A percentile compares a stretch with the other conserved stretches of the same genome.
Evolutionary conservation across 352 stramenopile species (phyloP).

Genomic region (Pythium phragmitis): DNA sequence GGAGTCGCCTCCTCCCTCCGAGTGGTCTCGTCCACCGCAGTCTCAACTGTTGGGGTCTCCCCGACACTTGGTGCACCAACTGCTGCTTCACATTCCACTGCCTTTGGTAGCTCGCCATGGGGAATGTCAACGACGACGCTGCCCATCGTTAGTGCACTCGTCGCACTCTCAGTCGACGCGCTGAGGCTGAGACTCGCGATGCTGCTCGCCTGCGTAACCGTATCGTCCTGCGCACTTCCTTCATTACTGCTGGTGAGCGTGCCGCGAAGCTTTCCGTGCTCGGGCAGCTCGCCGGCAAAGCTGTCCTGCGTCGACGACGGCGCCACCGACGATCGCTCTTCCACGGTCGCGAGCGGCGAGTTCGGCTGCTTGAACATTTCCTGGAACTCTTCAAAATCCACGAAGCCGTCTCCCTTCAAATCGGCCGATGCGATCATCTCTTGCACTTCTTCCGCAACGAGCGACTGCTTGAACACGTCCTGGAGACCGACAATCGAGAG

Average conservation of each 20-base stretch:
- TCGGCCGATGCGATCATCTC: constrained; percentile 90
- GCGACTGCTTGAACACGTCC: constrained; percentile 87
- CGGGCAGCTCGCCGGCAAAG: constrained; percentile 8
- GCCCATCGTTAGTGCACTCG: background rate
- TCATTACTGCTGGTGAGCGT: constrained; percentile 5
- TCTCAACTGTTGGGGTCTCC: background rate
- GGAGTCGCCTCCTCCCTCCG: background rate
- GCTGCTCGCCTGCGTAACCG: no score
- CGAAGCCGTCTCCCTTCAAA: constrained; percentile 69
- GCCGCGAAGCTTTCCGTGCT: constrained; percentile 7
- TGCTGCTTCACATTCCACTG: background rate
- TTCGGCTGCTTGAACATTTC: constrained; percentile 46
- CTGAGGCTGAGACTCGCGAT: background rate
- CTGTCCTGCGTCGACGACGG: constrained; percentile 17
- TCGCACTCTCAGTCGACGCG: background rate
- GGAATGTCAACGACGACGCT: background rate
- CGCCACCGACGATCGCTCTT: constrained; percentile 23
- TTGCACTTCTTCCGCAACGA: constrained; percentile 84
- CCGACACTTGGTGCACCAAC: background rate
- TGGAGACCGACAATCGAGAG: constrained; percentile 90
- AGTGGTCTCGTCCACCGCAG: background rate
- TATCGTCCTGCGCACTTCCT: background rate
- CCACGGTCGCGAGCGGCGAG: constrained; percentile 36
- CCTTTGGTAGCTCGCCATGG: background rate
- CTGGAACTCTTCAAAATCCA: constrained; percentile 92